Evolutionary conservation across 768 basidiomycete species (phyloP), one percentile per base, ranked within the genome.

Genomic region (Piloderma croceum): DNA sequence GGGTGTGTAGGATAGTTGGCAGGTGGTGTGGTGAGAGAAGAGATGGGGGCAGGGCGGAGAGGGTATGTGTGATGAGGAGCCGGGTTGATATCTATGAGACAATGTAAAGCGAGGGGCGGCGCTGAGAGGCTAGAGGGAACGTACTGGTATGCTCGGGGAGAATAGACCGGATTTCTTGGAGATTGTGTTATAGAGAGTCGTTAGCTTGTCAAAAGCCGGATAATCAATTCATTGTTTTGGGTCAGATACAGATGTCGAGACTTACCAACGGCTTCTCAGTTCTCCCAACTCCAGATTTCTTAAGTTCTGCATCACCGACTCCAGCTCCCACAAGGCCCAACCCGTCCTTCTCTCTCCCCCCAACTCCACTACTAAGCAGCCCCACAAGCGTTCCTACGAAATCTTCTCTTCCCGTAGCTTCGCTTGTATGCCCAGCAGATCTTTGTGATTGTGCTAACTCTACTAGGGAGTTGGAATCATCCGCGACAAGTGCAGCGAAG

Each of bases 401-500:
- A 10, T 48, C 47, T 17, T 63, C 49, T 13, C 47, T 49, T 29
- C 34, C 6, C 17, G 22, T 24, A 39, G 31, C 21, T 22, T 42
- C 11, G 15, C 19, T 20, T n/a, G 41, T 44, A 5, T 46, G 43
- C 9, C 46, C 41, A 6, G 56, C 42, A 7, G 44, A 36, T 5
- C 42, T 36, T 56, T 55, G 10, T 17, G 10, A 31, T 13, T 58
- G 54, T 22, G 73, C 74, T 17, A 89, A 59, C 21, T 85, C 82
- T 4, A 60, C 44, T 7, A 87, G 59, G 12, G 76, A 76, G 13
- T 59, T 56, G 0, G 70, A 51, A 42, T 88, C 81, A 37, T 76
- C 74, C 3, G 85, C 70, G 4, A 81, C 71, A 4, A 90, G 63
- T 0, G 77, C 71, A 9, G 71, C 65, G 45, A 85, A 86, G 46